Evolutionary conservation across 108 stramenopile genomes (phyloP).

Genomic region (Pseudonitzschia pungens): DNA sequence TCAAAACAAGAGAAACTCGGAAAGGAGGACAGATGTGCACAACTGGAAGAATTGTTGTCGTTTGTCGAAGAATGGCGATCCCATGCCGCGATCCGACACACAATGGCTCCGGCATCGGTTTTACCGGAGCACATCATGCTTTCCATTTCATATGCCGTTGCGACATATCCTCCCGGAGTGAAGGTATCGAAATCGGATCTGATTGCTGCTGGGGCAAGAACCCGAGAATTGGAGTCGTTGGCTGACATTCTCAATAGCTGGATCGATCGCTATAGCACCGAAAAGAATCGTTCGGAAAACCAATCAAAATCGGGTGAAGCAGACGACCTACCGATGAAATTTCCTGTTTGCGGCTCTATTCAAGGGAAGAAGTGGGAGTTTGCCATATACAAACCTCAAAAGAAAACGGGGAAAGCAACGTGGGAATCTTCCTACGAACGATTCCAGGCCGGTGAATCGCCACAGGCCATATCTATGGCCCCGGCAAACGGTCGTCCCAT

Average conservation of each 20-base stretch:
- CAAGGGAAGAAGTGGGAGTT: slow-evolving; percentile 50
- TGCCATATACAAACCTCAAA: slow-evolving; percentile 67
- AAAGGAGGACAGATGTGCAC: slow-evolving; percentile 41
- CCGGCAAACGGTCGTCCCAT: slow-evolving; percentile 59
- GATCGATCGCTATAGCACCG: slow-evolving; percentile 33
- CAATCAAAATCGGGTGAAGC: neutral
- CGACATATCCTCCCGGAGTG: slow-evolving; percentile 44
- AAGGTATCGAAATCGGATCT: slow-evolving; percentile 46
- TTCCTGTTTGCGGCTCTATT: slow-evolving; percentile 11
- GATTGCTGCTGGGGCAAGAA: slow-evolving; percentile 65
- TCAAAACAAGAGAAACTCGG: slow-evolving; percentile 39
- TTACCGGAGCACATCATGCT: slow-evolving; percentile 61
- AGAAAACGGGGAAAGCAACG: slow-evolving; percentile 69
- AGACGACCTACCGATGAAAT: slow-evolving; percentile 24
- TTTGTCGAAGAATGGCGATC: slow-evolving; percentile 67
- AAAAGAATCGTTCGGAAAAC: neutral
- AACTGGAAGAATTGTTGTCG: slow-evolving; percentile 56
- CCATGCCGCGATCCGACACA: slow-evolving; percentile 46
- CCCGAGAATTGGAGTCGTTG: slow-evolving; percentile 53
- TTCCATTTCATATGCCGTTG: slow-evolving; percentile 57
- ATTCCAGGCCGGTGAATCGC: slow-evolving; percentile 56
- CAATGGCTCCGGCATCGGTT: slow-evolving; percentile 70
- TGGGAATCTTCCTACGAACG: slow-evolving; percentile 77
- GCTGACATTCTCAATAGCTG: slow-evolving; percentile 48
- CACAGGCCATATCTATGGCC: slow-evolving; percentile 70